Evolutionary conservation across 495 filamentous ascomycete genomes (phyloP), one percentile per base, ranked within the genome.

Genomic region (Mycothermus thermophilus): DNA sequence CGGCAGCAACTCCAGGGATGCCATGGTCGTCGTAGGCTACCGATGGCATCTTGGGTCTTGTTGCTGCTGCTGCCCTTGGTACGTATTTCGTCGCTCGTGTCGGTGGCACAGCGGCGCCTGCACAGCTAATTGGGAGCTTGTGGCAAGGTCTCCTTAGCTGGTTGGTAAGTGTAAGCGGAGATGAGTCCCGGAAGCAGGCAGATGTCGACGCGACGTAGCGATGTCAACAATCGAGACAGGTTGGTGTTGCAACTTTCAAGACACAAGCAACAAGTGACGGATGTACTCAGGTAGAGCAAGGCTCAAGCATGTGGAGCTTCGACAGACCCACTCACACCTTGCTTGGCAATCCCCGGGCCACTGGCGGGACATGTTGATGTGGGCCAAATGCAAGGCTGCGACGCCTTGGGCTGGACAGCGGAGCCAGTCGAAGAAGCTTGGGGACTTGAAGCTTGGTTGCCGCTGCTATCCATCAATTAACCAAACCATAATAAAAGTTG

Each of bases 1-100:
- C 74, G 19, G 60, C 54, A 17, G 58, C 64, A 16, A 80, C 77
- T 27, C 71, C 67, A 31, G 60, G 57, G 32, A 76, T 53, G 42
- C 69, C 69, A 41, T 71, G 50, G 56, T 53, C 57, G 14, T 52
- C 40, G 20, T 49, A 28, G 10, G 49, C 49, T 5, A 55, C 45
- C 15, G 58, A 56, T 40, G 60, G 54, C 64, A 69, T 69, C 34
- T 41, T 47, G 23, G n/a, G 38, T 28, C 35, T 14, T n/a, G 25
- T n/a, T n/a, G n/a, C n/a, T n/a, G n/a, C n/a, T n/a, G n/a, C n/a
- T n/a, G n/a, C n/a, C n/a, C n/a, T n/a, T n/a, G n/a, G n/a, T n/a
- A n/a, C n/a, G n/a, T n/a, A n/a, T n/a, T n/a, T n/a, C n/a, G n/a
- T n/a, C n/a, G n/a, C n/a, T n/a, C n/a, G n/a, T n/a, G n/a, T n/a